Evolutionary conservation across 1,284 basidiomycete genomes (phyloP).

Genomic region (Moniliella sp.): DNA sequence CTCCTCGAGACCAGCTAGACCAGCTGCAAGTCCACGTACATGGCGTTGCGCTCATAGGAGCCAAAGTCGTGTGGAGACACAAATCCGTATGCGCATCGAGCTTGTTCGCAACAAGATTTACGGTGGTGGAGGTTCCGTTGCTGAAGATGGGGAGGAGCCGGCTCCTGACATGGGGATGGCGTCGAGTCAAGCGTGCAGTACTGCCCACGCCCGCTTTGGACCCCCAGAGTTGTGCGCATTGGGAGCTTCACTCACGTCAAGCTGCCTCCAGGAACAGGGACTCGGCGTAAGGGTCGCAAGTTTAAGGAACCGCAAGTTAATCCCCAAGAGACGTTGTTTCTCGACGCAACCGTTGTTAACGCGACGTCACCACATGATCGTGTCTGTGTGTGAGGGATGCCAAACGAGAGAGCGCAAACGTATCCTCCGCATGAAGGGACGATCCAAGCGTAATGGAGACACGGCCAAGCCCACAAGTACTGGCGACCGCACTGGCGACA

Average conservation of each 20-base stretch:
- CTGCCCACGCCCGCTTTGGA: too few species aligned
- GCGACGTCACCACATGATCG: conserved; percentile 53
- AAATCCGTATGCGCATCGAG: conserved; percentile 29
- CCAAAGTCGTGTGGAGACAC: conserved; percentile 88
- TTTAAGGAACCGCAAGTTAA: conserved; percentile 37
- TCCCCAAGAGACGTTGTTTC: conserved; percentile 26
- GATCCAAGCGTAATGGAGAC: conserved; percentile 4
- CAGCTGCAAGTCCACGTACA: conserved; percentile 43
- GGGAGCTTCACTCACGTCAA: conserved; percentile 30
- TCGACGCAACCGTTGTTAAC: conserved; percentile 35
- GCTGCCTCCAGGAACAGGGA: conserved; percentile 29
- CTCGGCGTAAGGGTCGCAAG: conserved; percentile 46
- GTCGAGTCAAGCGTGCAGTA: too few species aligned
- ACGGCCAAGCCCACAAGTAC: conserved; percentile 2
- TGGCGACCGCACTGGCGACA: too few species aligned
- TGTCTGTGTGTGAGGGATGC: conserved; percentile 46
- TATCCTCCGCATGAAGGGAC: conserved; percentile 27
- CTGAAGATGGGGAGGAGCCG: too few species aligned
- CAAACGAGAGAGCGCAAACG: conserved; percentile 44
- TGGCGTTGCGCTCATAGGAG: conserved; percentile 57
- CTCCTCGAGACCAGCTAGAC: conserved; percentile 12
- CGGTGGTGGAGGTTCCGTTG: too few species aligned
- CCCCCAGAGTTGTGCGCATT: too few species aligned
- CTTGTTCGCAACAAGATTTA: conserved; percentile 20
- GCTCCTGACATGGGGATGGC: too few species aligned